Base-by-base conservation (phyloP, 2,329 filamentous ascomycete genomes). In the Myrmaecium sp. region DNA sequence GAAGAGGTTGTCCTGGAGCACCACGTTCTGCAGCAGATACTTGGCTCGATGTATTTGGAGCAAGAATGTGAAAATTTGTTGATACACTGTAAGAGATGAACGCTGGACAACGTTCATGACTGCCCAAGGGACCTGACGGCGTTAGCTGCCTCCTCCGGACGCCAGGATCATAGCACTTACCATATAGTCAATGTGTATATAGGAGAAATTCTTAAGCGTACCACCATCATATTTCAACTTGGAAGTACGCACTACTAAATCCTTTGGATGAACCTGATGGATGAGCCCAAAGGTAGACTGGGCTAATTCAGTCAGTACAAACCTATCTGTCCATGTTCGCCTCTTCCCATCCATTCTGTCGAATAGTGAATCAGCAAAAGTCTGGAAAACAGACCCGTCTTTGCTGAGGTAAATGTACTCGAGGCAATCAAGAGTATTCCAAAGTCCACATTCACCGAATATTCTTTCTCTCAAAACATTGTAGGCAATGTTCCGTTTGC, bases 41-140 rank as follows among this genome's bases (percentile, higher is more conserved):
- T 68, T 67, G 4, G 79, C 75, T 24, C 82, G 67, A 27, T 74
- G 73, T 14, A 81, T 58, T 45, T 94, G 84, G 16, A 92, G 61
- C 1, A 92, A 61, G 6, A 93, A 64, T 0, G 69, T 74, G 37
- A 81, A 82, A 4, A 86, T 56, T 14, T 64, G 57, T 40, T 81
- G 76, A 42, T 93, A 92, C 3, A 64, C 58, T 0, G 52, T 44
- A 13, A 82, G 61, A 5, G 70, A 70, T 3, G 65, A 57, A 23
- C 69, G 65, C 2, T 71, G 71, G 23, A 93, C 59, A 15, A 94
- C 68, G 41, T 93, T 86, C 12, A 64, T 63, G 5, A 74, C 47
- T 1, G 67, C 59, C 69, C 69, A 74, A 0, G 66, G 57, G 2
- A 60, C 38, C 40, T 51, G 26, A 11, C 38, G 7, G 16, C 6